These are phyloP conservation scores for Pseudogymnoascus destructans DNA, from an alignment of 2,329 filamentous ascomycete genomes.

Conservation along the genomic window DNA sequence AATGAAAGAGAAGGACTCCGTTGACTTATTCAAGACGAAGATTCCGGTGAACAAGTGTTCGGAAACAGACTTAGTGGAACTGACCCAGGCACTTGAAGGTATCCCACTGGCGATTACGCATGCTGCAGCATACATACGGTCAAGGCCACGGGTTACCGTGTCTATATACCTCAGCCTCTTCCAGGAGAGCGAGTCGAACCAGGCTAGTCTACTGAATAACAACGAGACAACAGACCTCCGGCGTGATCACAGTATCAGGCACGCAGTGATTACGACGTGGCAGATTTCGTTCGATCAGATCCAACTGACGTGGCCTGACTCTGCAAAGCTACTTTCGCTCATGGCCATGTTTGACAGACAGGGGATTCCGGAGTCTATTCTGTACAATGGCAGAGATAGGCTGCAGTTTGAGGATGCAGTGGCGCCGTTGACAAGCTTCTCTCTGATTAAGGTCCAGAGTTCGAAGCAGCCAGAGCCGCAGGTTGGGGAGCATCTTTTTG, in stretches of 20 bases:
- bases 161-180: slow-evolving; percentile 3
- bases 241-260: not conserved
- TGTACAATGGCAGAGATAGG: not conserved
- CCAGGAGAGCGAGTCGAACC: not conserved
- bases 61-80: not conserved
- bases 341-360: slow-evolving; percentile 7
- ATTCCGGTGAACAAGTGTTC: not conserved
- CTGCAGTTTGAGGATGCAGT: not conserved
- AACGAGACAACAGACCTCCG: not conserved
- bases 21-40: not conserved
- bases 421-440: not conserved
- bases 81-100: slow-evolving; percentile 1
- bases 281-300: slow-evolving; percentile 11
- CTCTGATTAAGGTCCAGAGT: not conserved
- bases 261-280: not conserved
- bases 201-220: not conserved
- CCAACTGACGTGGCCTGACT: not conserved
- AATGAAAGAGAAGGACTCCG: not conserved
- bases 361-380: slow-evolving; percentile 8
- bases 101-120: slow-evolving; percentile 14
- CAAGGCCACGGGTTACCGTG: slow-evolving; percentile 4
- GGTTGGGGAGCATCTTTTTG: no score
- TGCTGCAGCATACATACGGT: slow-evolving; percentile 12
- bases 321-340: not conserved
- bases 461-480: no score